Evolutionary conservation across 192 early-diverging fungal species (phyloP).

Genomic region (Geranomyces michiganensis): DNA sequence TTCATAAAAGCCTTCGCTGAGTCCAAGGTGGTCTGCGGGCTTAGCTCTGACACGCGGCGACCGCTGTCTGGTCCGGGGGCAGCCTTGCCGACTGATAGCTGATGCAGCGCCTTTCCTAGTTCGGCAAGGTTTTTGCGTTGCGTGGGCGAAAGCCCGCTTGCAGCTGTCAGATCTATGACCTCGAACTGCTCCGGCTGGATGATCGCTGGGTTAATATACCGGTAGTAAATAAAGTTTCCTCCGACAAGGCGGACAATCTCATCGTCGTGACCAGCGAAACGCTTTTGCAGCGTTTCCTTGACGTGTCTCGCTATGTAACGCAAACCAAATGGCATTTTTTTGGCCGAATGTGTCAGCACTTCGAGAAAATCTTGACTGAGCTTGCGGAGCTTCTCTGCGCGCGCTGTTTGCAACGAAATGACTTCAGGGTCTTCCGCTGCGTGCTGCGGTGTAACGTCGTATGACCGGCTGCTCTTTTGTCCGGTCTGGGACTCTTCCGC

Average conservation of each 20-base stretch:
- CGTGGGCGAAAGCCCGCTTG: slow-evolving; percentile 66
- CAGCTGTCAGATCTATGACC: slow-evolving; percentile 76
- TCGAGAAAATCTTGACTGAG: slow-evolving; percentile 84
- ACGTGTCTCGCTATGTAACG: slow-evolving; percentile 94
- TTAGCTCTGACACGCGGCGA: slow-evolving; percentile 67
- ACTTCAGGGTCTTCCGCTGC: slow-evolving; percentile 82
- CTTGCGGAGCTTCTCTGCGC: slow-evolving; percentile 71
- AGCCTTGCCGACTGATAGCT: slow-evolving; percentile 88
- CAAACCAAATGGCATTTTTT: slow-evolving; percentile 93
- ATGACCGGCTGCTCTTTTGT: slow-evolving; percentile 70
- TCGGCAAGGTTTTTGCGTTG: slow-evolving; percentile 98
- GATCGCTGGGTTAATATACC: slow-evolving; percentile 98
- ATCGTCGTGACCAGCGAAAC: slow-evolving; percentile 82
- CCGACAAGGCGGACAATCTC: slow-evolving; percentile 89
- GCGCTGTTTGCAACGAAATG: slow-evolving; percentile 38
- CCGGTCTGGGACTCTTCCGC: slow-evolving; percentile 91
- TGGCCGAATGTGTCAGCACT: slow-evolving; percentile 77
- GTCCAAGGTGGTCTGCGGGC: slow-evolving; percentile 76
- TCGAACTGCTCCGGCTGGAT: slow-evolving; percentile 96
- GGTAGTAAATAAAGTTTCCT: slow-evolving; percentile 91
- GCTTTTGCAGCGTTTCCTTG: slow-evolving; percentile 68
- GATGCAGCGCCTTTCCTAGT: slow-evolving; percentile 55
- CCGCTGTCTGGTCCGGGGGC: slow-evolving; percentile 58
- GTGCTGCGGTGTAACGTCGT: slow-evolving; percentile 77
- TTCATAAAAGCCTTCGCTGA: slow-evolving; percentile 76